Conservation (phyloP, 768 basidiomycete species). For the Macrolepiota albuminosa region DNA sequence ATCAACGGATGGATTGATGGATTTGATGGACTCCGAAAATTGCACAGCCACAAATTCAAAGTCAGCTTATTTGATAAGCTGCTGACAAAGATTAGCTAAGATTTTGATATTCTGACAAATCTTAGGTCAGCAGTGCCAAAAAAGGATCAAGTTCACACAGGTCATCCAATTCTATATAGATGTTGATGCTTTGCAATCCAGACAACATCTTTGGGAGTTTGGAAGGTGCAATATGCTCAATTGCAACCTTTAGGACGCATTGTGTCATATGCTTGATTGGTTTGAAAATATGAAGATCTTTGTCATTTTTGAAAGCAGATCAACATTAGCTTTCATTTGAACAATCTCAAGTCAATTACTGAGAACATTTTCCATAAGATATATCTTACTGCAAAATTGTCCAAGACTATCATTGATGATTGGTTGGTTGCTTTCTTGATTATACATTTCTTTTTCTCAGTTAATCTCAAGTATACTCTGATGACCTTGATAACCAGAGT, state of each 20-base stretch:
- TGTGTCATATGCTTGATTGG: constrained; percentile 97
- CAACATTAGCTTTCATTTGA: constrained; percentile 61
- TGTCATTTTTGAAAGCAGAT: constrained; percentile 11
- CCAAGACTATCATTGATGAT: constrained; percentile 57
- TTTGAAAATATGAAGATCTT: constrained; percentile 91
- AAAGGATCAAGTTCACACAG: too few species aligned
- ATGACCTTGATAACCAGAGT: constrained; percentile 81
- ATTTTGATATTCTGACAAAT: too few species aligned
- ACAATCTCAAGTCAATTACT: constrained; percentile 79
- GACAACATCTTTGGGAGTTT: constrained; percentile 99
- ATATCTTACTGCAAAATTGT: constrained; percentile 87
- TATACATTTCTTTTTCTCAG: constrained; percentile 19
- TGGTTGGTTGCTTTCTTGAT: constrained; percentile 30
- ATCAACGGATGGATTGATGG: too few species aligned
- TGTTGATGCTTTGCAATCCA: constrained; percentile 94
- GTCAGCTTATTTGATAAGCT: too few species aligned
- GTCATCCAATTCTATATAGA: too few species aligned
- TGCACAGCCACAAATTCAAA: too few species aligned
- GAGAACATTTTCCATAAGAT: constrained; percentile 85
- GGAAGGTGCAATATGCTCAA: constrained; percentile 96
- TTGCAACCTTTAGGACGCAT: constrained; percentile 95
- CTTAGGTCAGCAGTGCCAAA: too few species aligned
- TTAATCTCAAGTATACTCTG: constrained; percentile 74
- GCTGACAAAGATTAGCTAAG: too few species aligned
- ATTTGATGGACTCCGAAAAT: too few species aligned